Evolutionary conservation across 106 monocot species (phyloP).

Genomic region (Cymbidium sinense): DNA sequence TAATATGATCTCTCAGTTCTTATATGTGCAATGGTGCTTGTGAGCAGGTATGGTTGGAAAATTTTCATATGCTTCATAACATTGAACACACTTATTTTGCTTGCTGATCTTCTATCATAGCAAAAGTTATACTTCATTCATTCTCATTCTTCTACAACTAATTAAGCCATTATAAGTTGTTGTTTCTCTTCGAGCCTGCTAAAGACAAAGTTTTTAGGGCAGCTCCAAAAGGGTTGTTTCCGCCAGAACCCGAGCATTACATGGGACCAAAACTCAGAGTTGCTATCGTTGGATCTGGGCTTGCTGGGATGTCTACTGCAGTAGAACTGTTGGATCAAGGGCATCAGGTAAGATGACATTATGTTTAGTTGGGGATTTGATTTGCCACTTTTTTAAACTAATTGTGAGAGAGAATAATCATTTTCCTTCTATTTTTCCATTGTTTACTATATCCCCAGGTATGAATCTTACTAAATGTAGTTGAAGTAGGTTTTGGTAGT

Average conservation of each 20-base stretch:
- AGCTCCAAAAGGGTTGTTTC: constrained; percentile 98
- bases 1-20: background rate
- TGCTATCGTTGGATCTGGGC: constrained; percentile 91
- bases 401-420: background rate
- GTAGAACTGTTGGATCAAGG: constrained; percentile 99
- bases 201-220: background rate
- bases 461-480: background rate
- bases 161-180: background rate
- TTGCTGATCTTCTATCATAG: background rate
- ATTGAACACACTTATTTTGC: background rate
- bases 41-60: background rate
- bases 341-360: constrained; percentile 52
- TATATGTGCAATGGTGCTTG: background rate
- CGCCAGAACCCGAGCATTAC: constrained; percentile 89
- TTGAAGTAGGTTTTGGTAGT: background rate
- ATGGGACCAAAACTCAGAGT: constrained; percentile 91
- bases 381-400: background rate
- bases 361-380: background rate
- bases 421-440: background rate
- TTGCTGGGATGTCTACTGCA: constrained; percentile 99
- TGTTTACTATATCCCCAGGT: background rate
- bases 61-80: background rate
- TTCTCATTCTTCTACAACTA: background rate
- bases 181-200: background rate
- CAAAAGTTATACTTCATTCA: background rate